These are phyloP conservation scores for Claviceps capensis DNA, from an alignment of 2,329 filamentous ascomycete genomes.

Conservation along the genomic window DNA sequence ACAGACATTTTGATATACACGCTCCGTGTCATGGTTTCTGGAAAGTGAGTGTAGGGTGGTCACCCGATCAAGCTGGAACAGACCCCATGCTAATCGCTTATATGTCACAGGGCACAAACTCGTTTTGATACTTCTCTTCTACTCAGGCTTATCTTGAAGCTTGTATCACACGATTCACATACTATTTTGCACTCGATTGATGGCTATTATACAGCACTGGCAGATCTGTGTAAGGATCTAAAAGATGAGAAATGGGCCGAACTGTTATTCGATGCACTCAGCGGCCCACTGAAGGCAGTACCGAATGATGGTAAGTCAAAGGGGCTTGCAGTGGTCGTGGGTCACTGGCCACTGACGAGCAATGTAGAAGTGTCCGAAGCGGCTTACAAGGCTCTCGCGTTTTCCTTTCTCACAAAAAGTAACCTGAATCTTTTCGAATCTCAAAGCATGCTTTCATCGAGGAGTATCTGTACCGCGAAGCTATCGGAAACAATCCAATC, in stretches of 20 bases:
- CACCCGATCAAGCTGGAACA: not conserved
- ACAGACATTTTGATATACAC: slow-evolving; percentile 22
- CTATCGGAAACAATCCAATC: slow-evolving; percentile 30
- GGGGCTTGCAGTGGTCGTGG: not conserved
- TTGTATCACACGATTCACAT: slow-evolving; percentile 11
- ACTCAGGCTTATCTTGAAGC: slow-evolving; percentile 22
- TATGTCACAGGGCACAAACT: not conserved
- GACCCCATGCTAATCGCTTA: not conserved
- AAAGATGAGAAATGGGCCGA: slow-evolving; percentile 9
- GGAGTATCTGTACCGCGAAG: slow-evolving; percentile 22
- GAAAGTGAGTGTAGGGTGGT: slow-evolving; percentile 11
- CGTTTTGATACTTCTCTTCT: slow-evolving; percentile 13
- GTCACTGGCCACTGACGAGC: not conserved
- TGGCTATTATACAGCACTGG: slow-evolving; percentile 28
- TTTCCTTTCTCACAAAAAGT: slow-evolving; percentile 23
- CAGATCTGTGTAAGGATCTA: slow-evolving; percentile 19
- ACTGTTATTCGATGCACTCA: slow-evolving; percentile 16
- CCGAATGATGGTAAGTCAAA: slow-evolving; percentile 10
- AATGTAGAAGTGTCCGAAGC: not conserved
- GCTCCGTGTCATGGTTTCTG: slow-evolving; percentile 13
- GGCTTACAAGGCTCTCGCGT: slow-evolving; percentile 23
- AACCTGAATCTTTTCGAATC: slow-evolving; percentile 28
- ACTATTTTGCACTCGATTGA: slow-evolving; percentile 13
- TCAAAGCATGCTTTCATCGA: slow-evolving; percentile 22
- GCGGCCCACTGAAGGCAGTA: slow-evolving; percentile 14